Evolutionary conservation across 495 filamentous ascomycete genomes (phyloP).

Genomic region (Penicillium daleae): DNA sequence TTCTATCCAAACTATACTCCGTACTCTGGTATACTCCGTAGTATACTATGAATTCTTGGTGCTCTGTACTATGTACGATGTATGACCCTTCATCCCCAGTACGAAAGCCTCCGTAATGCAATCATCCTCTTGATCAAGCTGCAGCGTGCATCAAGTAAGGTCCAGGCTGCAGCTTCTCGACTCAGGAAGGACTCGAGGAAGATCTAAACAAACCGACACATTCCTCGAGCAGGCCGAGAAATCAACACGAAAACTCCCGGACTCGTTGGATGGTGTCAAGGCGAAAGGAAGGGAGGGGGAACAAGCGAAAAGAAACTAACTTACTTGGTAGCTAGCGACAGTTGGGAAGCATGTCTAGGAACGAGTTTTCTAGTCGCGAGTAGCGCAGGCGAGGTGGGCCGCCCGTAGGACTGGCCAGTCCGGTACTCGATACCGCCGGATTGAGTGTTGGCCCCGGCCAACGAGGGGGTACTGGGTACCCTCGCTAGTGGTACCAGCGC

Average conservation of each 20-base stretch:
- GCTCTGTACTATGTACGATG: background rate
- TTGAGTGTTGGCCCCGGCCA: background rate
- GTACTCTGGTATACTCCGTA: background rate
- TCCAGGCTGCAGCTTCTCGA: conserved; percentile 17
- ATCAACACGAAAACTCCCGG: background rate
- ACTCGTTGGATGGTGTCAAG: too few relatives aligned
- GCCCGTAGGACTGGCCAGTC: background rate
- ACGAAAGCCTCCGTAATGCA: background rate
- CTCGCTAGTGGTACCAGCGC: background rate
- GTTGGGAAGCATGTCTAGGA: background rate
- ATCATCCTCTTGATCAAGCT: conserved; percentile 9
- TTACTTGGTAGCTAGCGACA: background rate
- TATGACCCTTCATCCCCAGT: background rate
- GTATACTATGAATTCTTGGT: background rate
- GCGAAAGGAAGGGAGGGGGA: background rate
- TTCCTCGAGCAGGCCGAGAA: conserved; percentile 4
- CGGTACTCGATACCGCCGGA: background rate
- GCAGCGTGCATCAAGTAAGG: conserved; percentile 35
- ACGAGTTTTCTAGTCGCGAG: conserved; percentile 17
- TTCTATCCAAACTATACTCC: background rate
- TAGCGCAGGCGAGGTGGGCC: conserved; percentile 16
- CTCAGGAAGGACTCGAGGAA: conserved; percentile 28
- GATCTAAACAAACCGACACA: conserved; percentile 31
- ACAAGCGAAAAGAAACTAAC: background rate
- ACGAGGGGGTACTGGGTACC: background rate